Evolutionary conservation across 2,329 filamentous ascomycete species (phyloP).

Genomic region (Fusarium sarcochroum): DNA sequence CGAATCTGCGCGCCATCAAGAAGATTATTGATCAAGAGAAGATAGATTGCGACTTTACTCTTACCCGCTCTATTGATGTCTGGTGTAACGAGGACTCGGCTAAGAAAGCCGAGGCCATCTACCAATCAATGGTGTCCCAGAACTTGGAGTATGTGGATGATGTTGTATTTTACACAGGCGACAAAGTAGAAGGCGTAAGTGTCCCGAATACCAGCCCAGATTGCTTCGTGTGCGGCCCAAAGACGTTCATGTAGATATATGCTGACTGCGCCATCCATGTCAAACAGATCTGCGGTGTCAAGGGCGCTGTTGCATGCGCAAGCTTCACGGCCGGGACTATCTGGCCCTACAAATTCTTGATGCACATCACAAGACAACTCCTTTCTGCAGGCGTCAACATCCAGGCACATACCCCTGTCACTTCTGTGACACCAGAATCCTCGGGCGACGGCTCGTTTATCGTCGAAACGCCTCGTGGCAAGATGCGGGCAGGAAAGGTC

Average conservation of each 20-base stretch:
- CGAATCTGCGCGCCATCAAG: neutral
- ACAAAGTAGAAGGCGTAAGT: constrained; percentile 14
- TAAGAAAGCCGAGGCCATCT: constrained; percentile 8
- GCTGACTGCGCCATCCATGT: neutral
- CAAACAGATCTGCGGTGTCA: constrained; percentile 10
- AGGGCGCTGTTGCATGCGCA: constrained; percentile 13
- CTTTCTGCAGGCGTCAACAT: constrained; percentile 4
- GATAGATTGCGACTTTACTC: constrained; percentile 15
- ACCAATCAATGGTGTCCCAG: constrained; percentile 3
- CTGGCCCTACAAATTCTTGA: constrained; percentile 31
- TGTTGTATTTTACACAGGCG: constrained; percentile 11
- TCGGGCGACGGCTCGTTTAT: constrained; percentile 1
- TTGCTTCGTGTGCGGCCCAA: neutral
- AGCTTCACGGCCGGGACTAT: constrained; percentile 7
- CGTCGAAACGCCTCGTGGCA: constrained; percentile 54
- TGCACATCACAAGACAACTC: constrained; percentile 54
- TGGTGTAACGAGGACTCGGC: constrained; percentile 11
- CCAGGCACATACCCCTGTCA: constrained; percentile 10
- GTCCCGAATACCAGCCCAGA: too few relatives aligned
- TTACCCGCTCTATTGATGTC: constrained; percentile 9
- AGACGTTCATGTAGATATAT: rapidly evolving
- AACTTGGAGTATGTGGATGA: constrained; percentile 18
- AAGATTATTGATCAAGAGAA: constrained; percentile 15
- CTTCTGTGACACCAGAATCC: neutral
- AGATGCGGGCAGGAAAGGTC: constrained; percentile 66